These are phyloP conservation scores for Toxicodendron radicans DNA, from an alignment of 345 rosid genomes.

Conservation along the genomic window DNA sequence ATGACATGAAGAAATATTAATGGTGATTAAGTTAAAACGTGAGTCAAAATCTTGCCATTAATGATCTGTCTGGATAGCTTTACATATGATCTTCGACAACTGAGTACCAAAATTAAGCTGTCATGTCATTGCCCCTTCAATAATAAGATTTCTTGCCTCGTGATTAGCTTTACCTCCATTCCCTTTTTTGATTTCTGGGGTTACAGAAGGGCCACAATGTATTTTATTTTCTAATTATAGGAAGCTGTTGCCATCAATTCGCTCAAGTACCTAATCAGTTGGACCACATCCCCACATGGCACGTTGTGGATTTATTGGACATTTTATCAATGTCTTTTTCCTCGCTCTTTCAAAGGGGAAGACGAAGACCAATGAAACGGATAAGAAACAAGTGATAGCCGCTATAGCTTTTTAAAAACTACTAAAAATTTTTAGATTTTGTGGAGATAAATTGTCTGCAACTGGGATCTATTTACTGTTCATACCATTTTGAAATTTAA, in stretches of 20 bases:
- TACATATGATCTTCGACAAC: too few relatives aligned
- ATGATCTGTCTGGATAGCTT: background rate
- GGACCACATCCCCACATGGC: conserved; percentile 5
- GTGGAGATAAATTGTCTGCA: background rate
- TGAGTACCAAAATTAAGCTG: background rate
- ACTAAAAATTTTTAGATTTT: background rate
- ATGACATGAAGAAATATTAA: background rate
- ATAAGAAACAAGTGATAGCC: conserved; percentile 9
- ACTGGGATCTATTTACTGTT: background rate
- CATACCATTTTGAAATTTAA: background rate
- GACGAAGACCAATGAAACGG: background rate
- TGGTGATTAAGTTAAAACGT: background rate
- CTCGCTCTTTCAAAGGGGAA: background rate
- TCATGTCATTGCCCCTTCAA: background rate
- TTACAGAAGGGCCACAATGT: background rate
- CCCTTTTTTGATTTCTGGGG: background rate
- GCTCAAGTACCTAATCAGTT: background rate
- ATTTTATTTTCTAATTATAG: background rate
- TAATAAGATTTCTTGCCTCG: background rate
- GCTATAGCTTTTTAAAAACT: background rate
- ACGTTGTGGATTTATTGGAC: background rate
- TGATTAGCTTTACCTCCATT: conserved; percentile 3
- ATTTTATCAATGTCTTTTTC: conserved; percentile 6
- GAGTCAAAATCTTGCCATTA: background rate
- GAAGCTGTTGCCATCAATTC: background rate